Percentiles rank a stretch among this genome's conserved stretches.
These are phyloP conservation scores for Teratosphaeria gauchensis DNA, from an alignment of 2,329 filamentous ascomycete genomes.

Conservation along the genomic window DNA sequence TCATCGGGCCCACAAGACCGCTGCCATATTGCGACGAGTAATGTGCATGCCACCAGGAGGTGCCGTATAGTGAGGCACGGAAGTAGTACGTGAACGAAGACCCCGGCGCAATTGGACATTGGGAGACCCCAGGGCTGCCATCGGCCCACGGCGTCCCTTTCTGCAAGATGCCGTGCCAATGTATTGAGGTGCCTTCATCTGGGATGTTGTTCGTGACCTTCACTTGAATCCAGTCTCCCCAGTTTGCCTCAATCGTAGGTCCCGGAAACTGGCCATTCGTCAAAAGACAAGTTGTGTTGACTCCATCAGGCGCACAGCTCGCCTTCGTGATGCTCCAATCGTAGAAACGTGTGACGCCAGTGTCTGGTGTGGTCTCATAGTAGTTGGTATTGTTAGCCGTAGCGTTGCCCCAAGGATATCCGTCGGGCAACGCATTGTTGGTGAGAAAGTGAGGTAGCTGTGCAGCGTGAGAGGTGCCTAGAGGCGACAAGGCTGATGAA, in stretches of 20 bases:
- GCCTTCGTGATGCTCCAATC: constrained; percentile 15
- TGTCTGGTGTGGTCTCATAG: constrained; percentile 16
- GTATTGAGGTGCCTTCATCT: constrained; percentile 29
- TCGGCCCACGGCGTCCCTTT: constrained; percentile 28
- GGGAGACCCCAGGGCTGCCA: constrained; percentile 31
- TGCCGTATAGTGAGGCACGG: constrained; percentile 20
- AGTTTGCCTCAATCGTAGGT: constrained; percentile 21
- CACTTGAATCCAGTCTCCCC: constrained; percentile 32
- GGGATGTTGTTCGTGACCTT: constrained; percentile 27
- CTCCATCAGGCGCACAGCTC: constrained; percentile 18
- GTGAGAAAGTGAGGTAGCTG: constrained; percentile 7
- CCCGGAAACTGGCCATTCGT: constrained; percentile 18
- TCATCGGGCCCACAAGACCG: constrained; percentile 21
- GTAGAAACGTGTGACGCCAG: constrained; percentile 20
- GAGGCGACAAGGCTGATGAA: constrained; percentile 5
- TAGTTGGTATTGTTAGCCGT: constrained; percentile 14
- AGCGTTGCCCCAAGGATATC: constrained; percentile 13
- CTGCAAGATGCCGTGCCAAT: constrained; percentile 34
- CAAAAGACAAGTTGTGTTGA: constrained; percentile 11
- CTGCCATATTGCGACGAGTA: constrained; percentile 21
- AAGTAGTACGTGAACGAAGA: constrained; percentile 15
- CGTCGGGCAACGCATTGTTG: constrained; percentile 13
- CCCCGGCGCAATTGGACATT: constrained; percentile 31
- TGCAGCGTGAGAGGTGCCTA: constrained; percentile 7
- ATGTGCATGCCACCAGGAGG: constrained; percentile 30